phyloP scores from a whole-genome alignment of 176 grass and related monocot species.

The Avena insularis region DNA sequence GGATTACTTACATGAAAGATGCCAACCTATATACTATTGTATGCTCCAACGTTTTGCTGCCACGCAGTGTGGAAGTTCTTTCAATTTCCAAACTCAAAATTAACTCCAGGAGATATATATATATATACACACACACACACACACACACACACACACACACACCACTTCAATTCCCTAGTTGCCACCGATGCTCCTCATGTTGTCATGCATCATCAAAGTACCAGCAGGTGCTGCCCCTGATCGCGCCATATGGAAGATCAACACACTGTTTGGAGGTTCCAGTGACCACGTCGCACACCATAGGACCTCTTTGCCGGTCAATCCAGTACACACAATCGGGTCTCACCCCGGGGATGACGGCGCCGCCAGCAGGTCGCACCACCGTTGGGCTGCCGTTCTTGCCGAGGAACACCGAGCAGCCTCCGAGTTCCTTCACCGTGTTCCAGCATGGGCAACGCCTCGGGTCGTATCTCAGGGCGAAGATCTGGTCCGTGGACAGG shows the following conservation, averaged over 20 bases:
- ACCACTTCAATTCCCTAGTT: no score
- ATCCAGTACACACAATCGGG: not conserved
- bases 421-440: not conserved
- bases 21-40: no score
- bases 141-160: no score
- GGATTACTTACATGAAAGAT: no score
- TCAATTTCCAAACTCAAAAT: no score
- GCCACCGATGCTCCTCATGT: no score
- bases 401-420: constrained; percentile 1
- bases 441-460: not conserved
- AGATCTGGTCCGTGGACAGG: not conserved
- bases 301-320: not conserved
- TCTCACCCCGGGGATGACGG: not conserved
- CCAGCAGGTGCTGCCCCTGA: not conserved
- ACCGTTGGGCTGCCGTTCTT: not conserved
- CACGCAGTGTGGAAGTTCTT: no score
- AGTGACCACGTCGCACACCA: not conserved
- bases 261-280: not conserved
- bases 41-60: no score
- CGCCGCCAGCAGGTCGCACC: not conserved
- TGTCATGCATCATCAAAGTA: not conserved
- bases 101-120: no score
- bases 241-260: not conserved
- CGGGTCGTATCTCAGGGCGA: not conserved
- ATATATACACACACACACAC: no score